Conservation (phyloP, 2,329 filamentous ascomycete species). For the Pseudofabraea citricarpa region DNA sequence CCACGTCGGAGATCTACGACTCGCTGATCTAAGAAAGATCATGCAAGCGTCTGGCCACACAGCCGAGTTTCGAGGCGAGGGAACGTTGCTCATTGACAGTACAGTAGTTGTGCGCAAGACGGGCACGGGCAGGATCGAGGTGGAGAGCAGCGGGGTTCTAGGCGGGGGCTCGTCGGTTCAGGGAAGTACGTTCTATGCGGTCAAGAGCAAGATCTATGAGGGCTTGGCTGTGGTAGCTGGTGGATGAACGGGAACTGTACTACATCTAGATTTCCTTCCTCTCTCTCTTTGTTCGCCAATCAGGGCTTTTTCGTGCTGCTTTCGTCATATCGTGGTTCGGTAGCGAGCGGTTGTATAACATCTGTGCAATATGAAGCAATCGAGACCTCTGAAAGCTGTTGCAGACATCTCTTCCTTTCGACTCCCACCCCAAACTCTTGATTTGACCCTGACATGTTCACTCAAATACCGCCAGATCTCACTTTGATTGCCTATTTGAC, state of each 20-base stretch:
- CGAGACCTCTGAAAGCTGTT: too few species aligned
- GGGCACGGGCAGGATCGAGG: slow-evolving; percentile 78
- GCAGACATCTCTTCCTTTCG: too few species aligned
- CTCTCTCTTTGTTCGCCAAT: not conserved
- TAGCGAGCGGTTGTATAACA: too few species aligned
- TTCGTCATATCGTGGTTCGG: too few species aligned
- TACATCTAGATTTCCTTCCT: not conserved
- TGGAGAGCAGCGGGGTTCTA: slow-evolving; percentile 68
- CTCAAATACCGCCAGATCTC: too few species aligned
- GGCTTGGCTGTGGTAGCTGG: slow-evolving; percentile 84
- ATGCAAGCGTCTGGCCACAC: slow-evolving; percentile 79
- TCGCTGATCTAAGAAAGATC: slow-evolving; percentile 80
- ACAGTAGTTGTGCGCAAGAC: slow-evolving; percentile 86
- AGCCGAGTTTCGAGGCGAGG: slow-evolving; percentile 91
- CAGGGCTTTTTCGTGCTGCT: too few species aligned
- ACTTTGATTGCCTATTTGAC: too few species aligned
- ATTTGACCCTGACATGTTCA: too few species aligned
- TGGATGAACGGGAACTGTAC: slow-evolving; percentile 4
- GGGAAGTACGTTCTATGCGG: slow-evolving; percentile 74
- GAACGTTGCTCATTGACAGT: slow-evolving; percentile 84
- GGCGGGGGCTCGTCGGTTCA: slow-evolving; percentile 35
- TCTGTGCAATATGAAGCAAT: too few species aligned
- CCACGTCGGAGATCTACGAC: slow-evolving; percentile 86
- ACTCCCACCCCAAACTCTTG: too few species aligned
- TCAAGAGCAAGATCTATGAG: slow-evolving; percentile 89